Base-by-base conservation (phyloP, 768 basidiomycete genomes). In the Mycena olivaceomarginata region DNA sequence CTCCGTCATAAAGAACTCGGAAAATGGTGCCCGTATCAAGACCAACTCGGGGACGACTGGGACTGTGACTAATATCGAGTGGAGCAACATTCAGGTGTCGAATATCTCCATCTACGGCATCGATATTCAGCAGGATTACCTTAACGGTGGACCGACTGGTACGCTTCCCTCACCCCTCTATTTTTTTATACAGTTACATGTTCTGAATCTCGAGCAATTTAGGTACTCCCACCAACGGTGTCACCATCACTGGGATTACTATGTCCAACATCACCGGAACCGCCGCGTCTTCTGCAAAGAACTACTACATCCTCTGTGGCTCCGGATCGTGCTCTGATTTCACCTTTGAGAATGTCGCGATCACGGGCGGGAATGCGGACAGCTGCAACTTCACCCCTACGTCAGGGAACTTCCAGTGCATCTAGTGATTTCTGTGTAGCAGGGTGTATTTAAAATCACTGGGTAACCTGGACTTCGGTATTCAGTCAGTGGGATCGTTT, bases 231-330 rank as follows among this genome's bases (percentile, higher is more conserved):
- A 75, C 74, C 13, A 75, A 75, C 63, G 74, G 74, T 20, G 74
- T 75, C 62, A 75, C n/a, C 39, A 56, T 75, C 68, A 70, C 2
- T 48, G 68, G 63, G 12, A 75, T 75, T 62, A 75, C 68, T 62
- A 75, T 75, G 74, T 70, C 68, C 62, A 75, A 75, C 68, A 70
- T 75, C 68, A 70, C 73, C 20, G 73, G 73, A 59, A 74, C 66
- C 57, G 73, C 67, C 57, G 5, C 73, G 25, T 67, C 65, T 62
- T 39, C 31, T 8, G 73, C 73, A 51, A 8, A 74, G 37, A 74
- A 74, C 67, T 74, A 74, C 59, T 74, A 48, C 53, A 75, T 75
- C 51, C 74, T 53, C 51, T 53, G 31, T 31, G 31, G 31, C 31
- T 31, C 31, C 31, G 31, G 31, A 31, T 31, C 31, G 31, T 31